These are phyloP conservation scores for Teunomyces pallodes DNA, from an alignment of 805 yeast species.

Conservation along the genomic window DNA sequence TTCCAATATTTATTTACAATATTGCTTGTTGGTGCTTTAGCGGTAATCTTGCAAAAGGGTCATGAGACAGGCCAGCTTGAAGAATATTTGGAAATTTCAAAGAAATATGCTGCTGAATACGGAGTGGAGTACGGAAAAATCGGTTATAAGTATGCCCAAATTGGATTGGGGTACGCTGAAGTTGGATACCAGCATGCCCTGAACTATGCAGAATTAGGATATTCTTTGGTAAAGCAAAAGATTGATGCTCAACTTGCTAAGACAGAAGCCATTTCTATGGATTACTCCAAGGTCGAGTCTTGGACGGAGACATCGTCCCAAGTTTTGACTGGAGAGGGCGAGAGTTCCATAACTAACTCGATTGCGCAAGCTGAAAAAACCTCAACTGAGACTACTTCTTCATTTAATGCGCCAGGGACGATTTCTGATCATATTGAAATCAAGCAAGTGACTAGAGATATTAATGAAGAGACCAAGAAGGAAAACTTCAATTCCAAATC, in stretches of 20 bases:
- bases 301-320: conserved; percentile 12
- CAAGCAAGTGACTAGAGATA: conserved; percentile 16
- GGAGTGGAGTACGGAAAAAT: conserved; percentile 18
- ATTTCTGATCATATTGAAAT: conserved; percentile 7
- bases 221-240: conserved; percentile 28
- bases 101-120: conserved; percentile 14
- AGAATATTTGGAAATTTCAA: conserved; percentile 6
- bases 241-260: conserved; percentile 17
- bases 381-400: background rate
- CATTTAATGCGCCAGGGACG: background rate
- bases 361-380: background rate
- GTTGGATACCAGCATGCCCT: conserved; percentile 17
- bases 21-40: conserved; percentile 29
- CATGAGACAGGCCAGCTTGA: conserved; percentile 36
- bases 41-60: conserved; percentile 32
- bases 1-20: conserved; percentile 35
- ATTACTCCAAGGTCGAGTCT: conserved; percentile 22
- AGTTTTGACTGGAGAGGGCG: conserved; percentile 1
- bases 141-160: conserved; percentile 10
- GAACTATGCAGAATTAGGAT: conserved; percentile 21
- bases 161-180: conserved; percentile 18
- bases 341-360: conserved; percentile 1
- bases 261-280: conserved; percentile 15
- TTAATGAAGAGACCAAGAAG: conserved; percentile 13
- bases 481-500: conserved; percentile 14